Evolutionary conservation across 495 filamentous ascomycete genomes (phyloP), one percentile per base, ranked within the genome.

Genomic region (Penicillium ucsense): DNA sequence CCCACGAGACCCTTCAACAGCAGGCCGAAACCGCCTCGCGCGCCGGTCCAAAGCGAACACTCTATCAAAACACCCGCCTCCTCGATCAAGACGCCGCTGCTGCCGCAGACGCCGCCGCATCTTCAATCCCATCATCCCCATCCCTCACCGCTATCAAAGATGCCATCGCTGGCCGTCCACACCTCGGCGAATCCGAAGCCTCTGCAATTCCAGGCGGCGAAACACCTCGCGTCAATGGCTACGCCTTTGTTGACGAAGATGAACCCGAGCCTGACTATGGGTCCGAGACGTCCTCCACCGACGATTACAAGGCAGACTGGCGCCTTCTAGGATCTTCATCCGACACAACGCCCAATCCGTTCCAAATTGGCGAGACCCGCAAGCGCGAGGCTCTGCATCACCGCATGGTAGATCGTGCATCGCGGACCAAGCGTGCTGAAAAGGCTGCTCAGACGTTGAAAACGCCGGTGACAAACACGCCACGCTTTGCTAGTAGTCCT

Each of bases 201-300:
- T 79, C 79, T 31, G 66, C 49, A 4, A 32, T 52, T 2, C 34
- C 66, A 3, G 82, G 79, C n/a, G 78, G 71, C 12, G 85, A 92
- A 59, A 96, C 92, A 1, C 92, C 92, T 0, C 76, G 88, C 3
- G 87, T 97, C 0, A 88, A 88, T 46, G 92, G 92, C 20, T 98
- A 95, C 57, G 80, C 86, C 3, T 97, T 96, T 63, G 92, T 98
- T 37, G 89, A 95, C 53, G 76, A 79, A 33, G 85, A 94, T 55
- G 84, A 88, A 38, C 77, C 79, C 0, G 67, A 70, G 6, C 49
- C 59, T 7, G 46, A 56, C 41, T 27, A 38, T 37, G 11, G 55
- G 45, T 20, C 57, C 48, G 10, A 52, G 41, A 27, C 50, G 12
- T 31, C 42, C 35, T 12, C 54, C 38, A 38, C 20, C 20, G 20